These are phyloP conservation scores for Erodium trifolium DNA, from an alignment of 441 rosid species.

Conservation along the genomic window DNA sequence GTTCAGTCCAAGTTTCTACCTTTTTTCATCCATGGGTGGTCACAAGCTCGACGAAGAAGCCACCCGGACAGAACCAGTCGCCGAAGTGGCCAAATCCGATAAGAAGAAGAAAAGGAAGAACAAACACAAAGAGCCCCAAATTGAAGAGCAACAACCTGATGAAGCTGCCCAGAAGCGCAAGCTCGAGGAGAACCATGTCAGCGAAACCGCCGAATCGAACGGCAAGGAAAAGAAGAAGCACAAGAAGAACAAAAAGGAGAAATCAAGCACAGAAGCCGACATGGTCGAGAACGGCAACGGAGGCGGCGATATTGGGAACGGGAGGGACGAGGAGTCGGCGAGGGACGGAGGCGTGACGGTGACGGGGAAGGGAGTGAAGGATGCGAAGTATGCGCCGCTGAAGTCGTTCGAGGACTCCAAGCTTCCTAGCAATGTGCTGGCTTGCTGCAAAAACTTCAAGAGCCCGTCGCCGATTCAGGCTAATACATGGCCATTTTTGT, in stretches of 20 bases:
- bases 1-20: conserved; percentile 16
- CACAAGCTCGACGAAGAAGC: conserved; percentile 28
- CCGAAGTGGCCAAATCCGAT: conserved; percentile 22
- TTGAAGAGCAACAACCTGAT: conserved; percentile 12
- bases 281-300: neutral
- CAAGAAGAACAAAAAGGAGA: conserved; percentile 20
- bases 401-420: conserved; percentile 45
- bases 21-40: conserved; percentile 37
- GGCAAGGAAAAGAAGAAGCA: conserved; percentile 32
- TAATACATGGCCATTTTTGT: conserved; percentile 82
- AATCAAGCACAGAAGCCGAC: neutral
- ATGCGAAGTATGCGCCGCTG: conserved; percentile 51
- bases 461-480: conserved; percentile 89
- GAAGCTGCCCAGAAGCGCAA: conserved; percentile 23
- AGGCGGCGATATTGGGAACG: conserved; percentile 10
- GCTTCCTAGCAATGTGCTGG: conserved; percentile 57
- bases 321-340: conserved; percentile 16
- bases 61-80: conserved; percentile 25
- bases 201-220: conserved; percentile 13
- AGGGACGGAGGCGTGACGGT: conserved; percentile 31
- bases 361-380: conserved; percentile 49
- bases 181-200: conserved; percentile 23
- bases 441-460: conserved; percentile 62
- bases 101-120: conserved; percentile 34
- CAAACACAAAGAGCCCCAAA: conserved; percentile 24